Evolutionary conservation across 106 monocot species (phyloP).

Genomic region (Dioscorea dumetorum): DNA sequence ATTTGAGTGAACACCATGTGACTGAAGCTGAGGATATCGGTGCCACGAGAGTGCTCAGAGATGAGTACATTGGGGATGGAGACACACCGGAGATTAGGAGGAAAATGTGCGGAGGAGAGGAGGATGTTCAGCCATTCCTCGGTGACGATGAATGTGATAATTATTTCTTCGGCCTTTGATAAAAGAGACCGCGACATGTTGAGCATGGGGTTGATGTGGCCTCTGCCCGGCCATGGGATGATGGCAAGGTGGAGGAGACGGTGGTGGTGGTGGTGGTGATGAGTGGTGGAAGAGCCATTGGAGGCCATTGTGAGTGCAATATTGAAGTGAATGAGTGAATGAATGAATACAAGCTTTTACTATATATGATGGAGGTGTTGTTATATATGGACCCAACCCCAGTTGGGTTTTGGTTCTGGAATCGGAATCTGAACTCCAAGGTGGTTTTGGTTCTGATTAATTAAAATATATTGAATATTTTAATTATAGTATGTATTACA

Average conservation of each 20-base stretch:
- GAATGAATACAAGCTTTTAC: too few relatives aligned
- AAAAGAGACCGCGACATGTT: constrained; percentile 12
- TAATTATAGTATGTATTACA: too few relatives aligned
- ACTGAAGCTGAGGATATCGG: background rate
- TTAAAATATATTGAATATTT: too few relatives aligned
- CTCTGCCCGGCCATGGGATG: constrained; percentile 24
- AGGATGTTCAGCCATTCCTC: constrained; percentile 1
- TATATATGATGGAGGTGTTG: too few relatives aligned
- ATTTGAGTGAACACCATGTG: background rate
- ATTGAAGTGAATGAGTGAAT: too few relatives aligned
- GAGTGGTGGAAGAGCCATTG: too few relatives aligned
- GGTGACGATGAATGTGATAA: constrained; percentile 12
- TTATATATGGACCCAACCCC: too few relatives aligned
- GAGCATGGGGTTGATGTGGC: constrained; percentile 34
- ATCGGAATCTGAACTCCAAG: too few relatives aligned
- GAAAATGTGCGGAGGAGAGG: background rate
- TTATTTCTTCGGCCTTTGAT: background rate
- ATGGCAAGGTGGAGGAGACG: constrained; percentile 14
- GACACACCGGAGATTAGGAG: background rate
- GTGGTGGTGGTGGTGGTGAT: background rate
- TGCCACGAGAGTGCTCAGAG: background rate
- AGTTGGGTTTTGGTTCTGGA: too few relatives aligned
- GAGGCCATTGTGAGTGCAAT: too few relatives aligned
- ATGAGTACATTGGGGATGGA: background rate
- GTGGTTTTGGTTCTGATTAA: too few relatives aligned